phyloP scores from a whole-genome alignment of 2,329 filamentous ascomycete species.

The Monosporascus cannonballus region DNA sequence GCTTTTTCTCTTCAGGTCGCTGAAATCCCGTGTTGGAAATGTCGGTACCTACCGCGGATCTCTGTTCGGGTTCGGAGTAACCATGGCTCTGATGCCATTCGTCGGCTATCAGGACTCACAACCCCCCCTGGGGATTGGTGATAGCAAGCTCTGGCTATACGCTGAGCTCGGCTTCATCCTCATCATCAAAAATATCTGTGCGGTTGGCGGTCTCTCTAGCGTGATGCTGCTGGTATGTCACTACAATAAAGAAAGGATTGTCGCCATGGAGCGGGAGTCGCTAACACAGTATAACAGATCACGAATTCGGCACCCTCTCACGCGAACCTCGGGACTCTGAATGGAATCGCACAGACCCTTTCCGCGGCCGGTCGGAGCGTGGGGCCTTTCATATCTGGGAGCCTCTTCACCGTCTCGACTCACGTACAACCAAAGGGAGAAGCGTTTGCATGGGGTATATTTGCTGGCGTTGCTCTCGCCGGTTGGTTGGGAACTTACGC shows the following conservation, averaged over 20 bases:
- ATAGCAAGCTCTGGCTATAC: slow-evolving; percentile 67
- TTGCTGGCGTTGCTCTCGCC: slow-evolving; percentile 73
- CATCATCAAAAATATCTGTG: slow-evolving; percentile 82
- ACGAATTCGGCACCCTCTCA: slow-evolving; percentile 89
- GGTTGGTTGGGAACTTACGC: slow-evolving; percentile 77
- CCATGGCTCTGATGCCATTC: slow-evolving; percentile 85
- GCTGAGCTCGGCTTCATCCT: slow-evolving; percentile 73
- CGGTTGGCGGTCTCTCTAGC: slow-evolving; percentile 84
- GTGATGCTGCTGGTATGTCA: slow-evolving; percentile 73
- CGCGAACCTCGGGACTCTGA: slow-evolving; percentile 79
- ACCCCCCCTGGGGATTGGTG: slow-evolving; percentile 50
- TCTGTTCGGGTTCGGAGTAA: slow-evolving; percentile 71
- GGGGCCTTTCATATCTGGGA: slow-evolving; percentile 83
- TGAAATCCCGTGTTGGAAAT: slow-evolving; percentile 78
- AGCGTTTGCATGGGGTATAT: slow-evolving; percentile 77
- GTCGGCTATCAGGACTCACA: slow-evolving; percentile 68
- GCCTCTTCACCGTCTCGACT: slow-evolving; percentile 74
- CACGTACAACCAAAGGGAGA: slow-evolving; percentile 75
- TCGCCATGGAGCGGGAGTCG: slow-evolving; percentile 26
- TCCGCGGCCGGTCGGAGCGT: slow-evolving; percentile 84
- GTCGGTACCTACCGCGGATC: slow-evolving; percentile 75
- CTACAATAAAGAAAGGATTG: neutral
- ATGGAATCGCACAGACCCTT: slow-evolving; percentile 89
- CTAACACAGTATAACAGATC: slow-evolving; percentile 43
- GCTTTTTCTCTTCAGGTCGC: slow-evolving; percentile 71